A percentile compares a stretch with the other conserved stretches of the same genome.
phyloP scores from a whole-genome alignment of 2,329 filamentous ascomycete species.

The Emmonsiellopsis sp. region DNA sequence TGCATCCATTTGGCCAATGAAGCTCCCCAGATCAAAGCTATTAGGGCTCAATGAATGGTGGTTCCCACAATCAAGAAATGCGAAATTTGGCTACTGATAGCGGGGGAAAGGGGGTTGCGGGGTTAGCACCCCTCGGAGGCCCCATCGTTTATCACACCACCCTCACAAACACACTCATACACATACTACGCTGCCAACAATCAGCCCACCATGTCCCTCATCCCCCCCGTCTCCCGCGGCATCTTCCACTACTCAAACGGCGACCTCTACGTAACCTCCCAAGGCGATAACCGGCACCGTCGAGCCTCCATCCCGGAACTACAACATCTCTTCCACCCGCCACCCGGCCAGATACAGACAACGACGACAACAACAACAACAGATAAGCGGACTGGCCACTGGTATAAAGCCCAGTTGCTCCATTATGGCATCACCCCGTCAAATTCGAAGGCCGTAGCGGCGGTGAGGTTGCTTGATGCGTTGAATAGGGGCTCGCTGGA shows the following conservation, averaged over 20 bases:
- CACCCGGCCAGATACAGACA: constrained; percentile 28
- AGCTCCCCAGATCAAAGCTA: no score
- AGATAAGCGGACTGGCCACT: constrained; percentile 43
- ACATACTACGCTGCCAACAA: background rate
- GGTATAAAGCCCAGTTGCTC: constrained; percentile 53
- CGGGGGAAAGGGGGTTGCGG: no score
- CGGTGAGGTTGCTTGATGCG: constrained; percentile 50
- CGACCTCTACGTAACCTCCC: constrained; percentile 37
- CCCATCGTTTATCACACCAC: no score
- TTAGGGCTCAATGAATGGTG: no score
- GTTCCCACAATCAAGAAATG: no score
- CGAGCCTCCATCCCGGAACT: constrained; percentile 39
- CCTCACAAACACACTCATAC: no score
- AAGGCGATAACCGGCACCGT: constrained; percentile 36
- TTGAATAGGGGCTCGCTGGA: constrained; percentile 39
- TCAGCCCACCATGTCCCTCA: constrained; percentile 6
- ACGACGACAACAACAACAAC: background rate
- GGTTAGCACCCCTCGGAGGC: no score
- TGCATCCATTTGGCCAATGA: no score
- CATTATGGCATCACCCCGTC: constrained; percentile 52
- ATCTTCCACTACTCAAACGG: constrained; percentile 36
- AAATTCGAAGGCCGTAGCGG: constrained; percentile 49
- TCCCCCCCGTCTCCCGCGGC: constrained; percentile 23
- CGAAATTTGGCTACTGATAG: no score
- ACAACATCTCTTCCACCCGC: constrained; percentile 30